Evolutionary conservation across 2,329 filamentous ascomycete species (phyloP).

Genomic region (Cytospora paraplurivora): DNA sequence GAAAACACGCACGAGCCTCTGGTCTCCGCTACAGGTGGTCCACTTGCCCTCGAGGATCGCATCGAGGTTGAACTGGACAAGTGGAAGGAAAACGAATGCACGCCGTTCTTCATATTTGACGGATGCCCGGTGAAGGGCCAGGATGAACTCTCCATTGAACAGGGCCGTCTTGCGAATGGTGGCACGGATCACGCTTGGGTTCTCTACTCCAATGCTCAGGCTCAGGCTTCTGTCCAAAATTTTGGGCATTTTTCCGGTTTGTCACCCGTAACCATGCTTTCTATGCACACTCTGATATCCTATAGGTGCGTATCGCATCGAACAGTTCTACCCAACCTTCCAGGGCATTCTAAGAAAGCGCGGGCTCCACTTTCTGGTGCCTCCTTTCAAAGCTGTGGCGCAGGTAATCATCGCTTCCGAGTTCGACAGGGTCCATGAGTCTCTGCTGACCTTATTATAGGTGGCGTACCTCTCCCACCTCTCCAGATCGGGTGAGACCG

Average conservation of each 20-base stretch:
- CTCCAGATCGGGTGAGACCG: conserved; percentile 49
- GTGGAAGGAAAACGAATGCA: conserved; percentile 70
- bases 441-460: conserved; percentile 42
- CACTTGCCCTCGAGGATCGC: conserved; percentile 75
- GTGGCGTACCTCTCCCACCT: conserved; percentile 67
- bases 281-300: conserved; percentile 25
- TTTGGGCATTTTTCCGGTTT: conserved; percentile 79
- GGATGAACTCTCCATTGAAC: conserved; percentile 67
- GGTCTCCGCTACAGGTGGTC: conserved; percentile 83
- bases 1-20: conserved; percentile 81
- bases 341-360: conserved; percentile 72
- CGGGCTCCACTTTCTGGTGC: conserved; percentile 74
- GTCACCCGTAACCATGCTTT: conserved; percentile 23
- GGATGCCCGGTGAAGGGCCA: conserved; percentile 79
- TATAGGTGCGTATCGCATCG: conserved; percentile 68
- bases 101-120: conserved; percentile 89
- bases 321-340: conserved; percentile 75
- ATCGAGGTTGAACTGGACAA: conserved; percentile 75
- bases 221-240: conserved; percentile 77
- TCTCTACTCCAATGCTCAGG: conserved; percentile 79
- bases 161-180: conserved; percentile 65
- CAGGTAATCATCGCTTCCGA: conserved; percentile 61
- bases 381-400: conserved; percentile 84
- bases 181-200: conserved; percentile 82
- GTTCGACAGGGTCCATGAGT: too few relatives aligned